A percentile compares a stretch with the other conserved stretches of the same genome.
Evolutionary conservation across 768 basidiomycete species (phyloP).

Genomic region (Dendrothele bispora): DNA sequence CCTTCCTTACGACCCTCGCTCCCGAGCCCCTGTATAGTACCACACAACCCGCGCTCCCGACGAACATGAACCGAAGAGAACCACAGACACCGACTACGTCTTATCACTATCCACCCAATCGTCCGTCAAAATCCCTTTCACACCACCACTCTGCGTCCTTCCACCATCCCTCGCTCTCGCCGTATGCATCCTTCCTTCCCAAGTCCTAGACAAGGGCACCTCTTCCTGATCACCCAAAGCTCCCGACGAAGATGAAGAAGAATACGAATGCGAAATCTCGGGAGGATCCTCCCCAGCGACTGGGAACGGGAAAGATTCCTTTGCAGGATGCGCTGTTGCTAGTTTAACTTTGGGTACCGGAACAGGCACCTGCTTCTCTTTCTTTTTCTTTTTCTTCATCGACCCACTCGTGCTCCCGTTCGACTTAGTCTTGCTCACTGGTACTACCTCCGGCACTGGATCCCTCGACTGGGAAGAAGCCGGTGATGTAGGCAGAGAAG

Average conservation of each 20-base stretch:
- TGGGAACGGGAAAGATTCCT: slow-evolving; percentile 67
- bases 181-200: slow-evolving; percentile 61
- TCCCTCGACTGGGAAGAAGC: slow-evolving; percentile 9
- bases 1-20: no score
- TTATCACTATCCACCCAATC: slow-evolving; percentile 17
- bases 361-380: slow-evolving; percentile 38
- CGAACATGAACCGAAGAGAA: no score
- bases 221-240: slow-evolving; percentile 20
- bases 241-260: slow-evolving; percentile 7
- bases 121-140: slow-evolving; percentile 66
- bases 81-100: slow-evolving; percentile 2
- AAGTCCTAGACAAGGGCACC: slow-evolving; percentile 9
- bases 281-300: slow-evolving; percentile 21
- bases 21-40: no score
- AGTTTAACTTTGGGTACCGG: slow-evolving; percentile 39
- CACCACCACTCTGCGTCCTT: slow-evolving; percentile 84
- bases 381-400: slow-evolving; percentile 42
- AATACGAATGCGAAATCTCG: slow-evolving; percentile 1
- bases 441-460: neutral
- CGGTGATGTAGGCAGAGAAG: slow-evolving; percentile 25
- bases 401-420: slow-evolving; percentile 32
- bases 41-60: no score
- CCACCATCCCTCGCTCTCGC: slow-evolving; percentile 78
- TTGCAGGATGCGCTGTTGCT: slow-evolving; percentile 35
- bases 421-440: slow-evolving; percentile 10